A percentile compares a stretch with the other conserved stretches of the same genome.
Evolutionary conservation across 306 rosid species (phyloP).

Genomic region (Inga oerstediana): DNA sequence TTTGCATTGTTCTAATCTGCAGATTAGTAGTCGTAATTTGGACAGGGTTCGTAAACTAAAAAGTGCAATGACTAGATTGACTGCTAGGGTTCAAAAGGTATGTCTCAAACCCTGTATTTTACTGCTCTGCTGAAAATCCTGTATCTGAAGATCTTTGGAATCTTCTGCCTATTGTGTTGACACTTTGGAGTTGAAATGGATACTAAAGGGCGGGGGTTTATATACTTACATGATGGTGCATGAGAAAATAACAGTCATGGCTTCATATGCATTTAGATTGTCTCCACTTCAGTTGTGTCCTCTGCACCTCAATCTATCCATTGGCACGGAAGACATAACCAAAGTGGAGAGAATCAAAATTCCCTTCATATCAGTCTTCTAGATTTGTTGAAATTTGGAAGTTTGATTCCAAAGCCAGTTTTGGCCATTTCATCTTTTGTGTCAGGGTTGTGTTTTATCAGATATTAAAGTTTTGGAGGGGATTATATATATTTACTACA

Average conservation of each 20-base stretch:
- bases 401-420: constrained; percentile 10
- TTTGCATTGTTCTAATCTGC: constrained; percentile 35
- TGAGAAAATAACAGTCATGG: constrained; percentile 9
- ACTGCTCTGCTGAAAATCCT: constrained; percentile 1
- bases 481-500: background rate
- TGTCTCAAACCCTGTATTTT: constrained; percentile 12
- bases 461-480: background rate
- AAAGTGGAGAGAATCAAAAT: background rate
- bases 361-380: background rate
- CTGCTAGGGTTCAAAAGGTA: constrained; percentile 98
- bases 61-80: constrained; percentile 98
- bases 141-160: background rate
- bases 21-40: constrained; percentile 97
- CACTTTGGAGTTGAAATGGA: constrained; percentile 5
- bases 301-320: background rate
- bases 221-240: background rate
- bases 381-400: background rate
- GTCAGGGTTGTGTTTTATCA: background rate
- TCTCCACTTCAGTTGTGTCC: background rate
- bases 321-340: background rate
- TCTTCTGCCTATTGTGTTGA: constrained; percentile 23
- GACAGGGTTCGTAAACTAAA: constrained; percentile 95
- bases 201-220: background rate
- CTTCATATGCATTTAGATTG: background rate
- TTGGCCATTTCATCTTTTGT: background rate